Evolutionary conservation across 2,329 filamentous ascomycete genomes (phyloP), one percentile per base, ranked within the genome.

Genomic region (Xylariaceae sp.): DNA sequence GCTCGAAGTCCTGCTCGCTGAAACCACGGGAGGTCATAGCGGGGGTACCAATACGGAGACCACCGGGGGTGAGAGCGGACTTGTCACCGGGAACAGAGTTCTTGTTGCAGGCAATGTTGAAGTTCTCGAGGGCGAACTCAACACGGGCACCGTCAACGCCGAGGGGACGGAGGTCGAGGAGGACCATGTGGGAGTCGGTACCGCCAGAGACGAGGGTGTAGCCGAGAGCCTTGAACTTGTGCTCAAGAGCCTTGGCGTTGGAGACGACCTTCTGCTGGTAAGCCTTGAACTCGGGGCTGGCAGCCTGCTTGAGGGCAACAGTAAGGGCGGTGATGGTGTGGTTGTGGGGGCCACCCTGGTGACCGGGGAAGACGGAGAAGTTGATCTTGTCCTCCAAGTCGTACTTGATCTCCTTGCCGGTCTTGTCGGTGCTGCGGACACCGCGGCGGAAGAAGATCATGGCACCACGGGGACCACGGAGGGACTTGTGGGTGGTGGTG

Each of bases 371-470:
- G 75, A 99, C 94, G 59, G 94, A 97, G 77, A 95, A 92, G 82
- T 99, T 99, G 82, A 99, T 99, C 58, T 92, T 90, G 69, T 87
- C 85, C 82, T 99, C 94, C 39, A 99, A 85, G 72, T 99, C 92
- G 75, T 97, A 99, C 70, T 92, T 80, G 55, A 83, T 88, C 81
- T 93, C 85, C 79, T 96, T 93, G 71, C 92, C 92, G 62, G 89
- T 87, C 84, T 97, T 97, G 77, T 97, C 90, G 57, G 88, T 88
- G 71, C 88, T 91, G 72, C 93, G 89, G 63, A 97, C 88, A 65
- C 94, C 94, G 82, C 96, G 97, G 78, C 94, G 90, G 87, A 92
- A 99, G 86, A 99, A 99, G 80, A 99, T 99, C 94, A 99, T 99
- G 74, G 94, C 94, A 72, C 94, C 94, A 75, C 94, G 91, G 61